Percentiles rank a stretch among this genome's conserved stretches.
Evolutionary conservation across 2,329 filamentous ascomycete species (phyloP).

Genomic region (Fusarium haematococcum): DNA sequence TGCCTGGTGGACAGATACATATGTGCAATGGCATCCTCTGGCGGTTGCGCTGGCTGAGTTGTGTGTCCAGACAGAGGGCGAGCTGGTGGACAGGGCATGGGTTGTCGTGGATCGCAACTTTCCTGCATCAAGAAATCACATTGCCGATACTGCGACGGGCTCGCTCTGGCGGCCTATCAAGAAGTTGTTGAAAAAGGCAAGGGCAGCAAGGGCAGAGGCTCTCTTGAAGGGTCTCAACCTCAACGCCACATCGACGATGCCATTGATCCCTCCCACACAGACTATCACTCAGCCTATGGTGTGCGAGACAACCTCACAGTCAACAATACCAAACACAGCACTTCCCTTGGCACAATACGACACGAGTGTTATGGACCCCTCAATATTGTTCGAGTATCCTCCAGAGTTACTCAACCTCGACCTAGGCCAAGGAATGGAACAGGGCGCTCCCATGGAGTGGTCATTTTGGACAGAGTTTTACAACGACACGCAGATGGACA

Average conservation of each 20-base stretch:
- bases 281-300: slow-evolving; percentile 22
- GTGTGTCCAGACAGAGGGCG: slow-evolving; percentile 59
- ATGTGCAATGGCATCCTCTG: slow-evolving; percentile 67
- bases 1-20: slow-evolving; percentile 62
- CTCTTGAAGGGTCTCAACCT: slow-evolving; percentile 44
- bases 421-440: slow-evolving; percentile 35
- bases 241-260: slow-evolving; percentile 7
- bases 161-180: slow-evolving; percentile 66
- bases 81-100: slow-evolving; percentile 63
- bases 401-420: slow-evolving; percentile 43
- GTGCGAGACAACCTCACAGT: slow-evolving; percentile 9
- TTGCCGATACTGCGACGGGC: slow-evolving; percentile 63
- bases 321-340: neutral
- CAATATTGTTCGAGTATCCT: slow-evolving; percentile 45
- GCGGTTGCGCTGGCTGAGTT: slow-evolving; percentile 65
- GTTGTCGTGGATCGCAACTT: slow-evolving; percentile 59
- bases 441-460: slow-evolving; percentile 44
- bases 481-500: slow-evolving; percentile 52
- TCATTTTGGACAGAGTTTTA: slow-evolving; percentile 60
- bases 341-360: slow-evolving; percentile 37
- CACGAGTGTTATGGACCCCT: slow-evolving; percentile 46
- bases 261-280: slow-evolving; percentile 4
- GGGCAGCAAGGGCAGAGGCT: slow-evolving; percentile 51
- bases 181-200: slow-evolving; percentile 64
- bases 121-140: slow-evolving; percentile 54